phyloP scores from a whole-genome alignment of 2,329 filamentous ascomycete species.

The Onygenales sp. region DNA sequence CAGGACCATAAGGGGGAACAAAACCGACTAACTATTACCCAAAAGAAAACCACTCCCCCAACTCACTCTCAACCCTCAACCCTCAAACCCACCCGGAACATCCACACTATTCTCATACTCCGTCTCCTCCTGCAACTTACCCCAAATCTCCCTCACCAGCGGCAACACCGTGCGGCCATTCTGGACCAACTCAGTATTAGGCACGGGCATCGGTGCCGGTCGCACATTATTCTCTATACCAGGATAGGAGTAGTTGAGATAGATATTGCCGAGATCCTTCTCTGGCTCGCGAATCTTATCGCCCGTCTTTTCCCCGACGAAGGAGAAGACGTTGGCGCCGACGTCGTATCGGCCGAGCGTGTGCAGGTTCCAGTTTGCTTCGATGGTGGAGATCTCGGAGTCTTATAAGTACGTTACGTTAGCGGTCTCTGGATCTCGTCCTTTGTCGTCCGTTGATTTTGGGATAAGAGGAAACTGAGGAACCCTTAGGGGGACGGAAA shows the following conservation, averaged over 20 bases:
- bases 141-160: background rate
- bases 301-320: conserved; percentile 53
- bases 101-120: background rate
- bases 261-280: conserved; percentile 31
- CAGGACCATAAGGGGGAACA: background rate
- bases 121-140: background rate
- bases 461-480: no score
- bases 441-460: background rate
- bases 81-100: background rate
- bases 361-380: conserved; percentile 60
- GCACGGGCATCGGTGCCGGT: background rate
- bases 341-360: conserved; percentile 65
- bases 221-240: conserved; percentile 20
- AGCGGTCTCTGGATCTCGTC: background rate
- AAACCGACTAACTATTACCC: background rate
- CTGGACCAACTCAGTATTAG: background rate
- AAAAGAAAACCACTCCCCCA: no score
- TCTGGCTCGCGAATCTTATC: conserved; percentile 34
- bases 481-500: background rate
- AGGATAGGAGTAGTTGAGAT: conserved; percentile 47
- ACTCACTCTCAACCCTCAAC: conserved; percentile 17
- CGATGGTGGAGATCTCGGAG: conserved; percentile 56
- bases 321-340: conserved; percentile 58
- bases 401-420: conserved; percentile 19
- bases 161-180: background rate